Percentiles rank a stretch among this genome's conserved stretches.
Evolutionary conservation across 1,284 basidiomycete species (phyloP).

Genomic region (Trichosporon ovoides): DNA sequence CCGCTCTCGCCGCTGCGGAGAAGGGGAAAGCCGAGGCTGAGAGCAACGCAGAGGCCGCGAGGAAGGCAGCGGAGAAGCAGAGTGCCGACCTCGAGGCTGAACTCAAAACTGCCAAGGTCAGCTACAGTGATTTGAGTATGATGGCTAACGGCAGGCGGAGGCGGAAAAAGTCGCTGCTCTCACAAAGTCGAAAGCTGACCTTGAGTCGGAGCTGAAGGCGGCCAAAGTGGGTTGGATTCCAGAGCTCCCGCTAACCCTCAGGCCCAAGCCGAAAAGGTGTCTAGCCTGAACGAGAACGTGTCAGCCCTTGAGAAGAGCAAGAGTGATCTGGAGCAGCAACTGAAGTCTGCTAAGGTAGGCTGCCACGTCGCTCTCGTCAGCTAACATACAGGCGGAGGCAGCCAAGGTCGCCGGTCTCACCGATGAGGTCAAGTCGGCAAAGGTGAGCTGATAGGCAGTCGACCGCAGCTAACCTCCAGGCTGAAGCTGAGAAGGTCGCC

Average conservation of each 20-base stretch:
- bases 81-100: slow-evolving; percentile 26
- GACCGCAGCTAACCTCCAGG: not conserved
- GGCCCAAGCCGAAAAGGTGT: slow-evolving; percentile 9
- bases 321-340: not conserved
- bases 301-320: not conserved
- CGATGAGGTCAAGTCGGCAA: not conserved
- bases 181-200: slow-evolving; percentile 18
- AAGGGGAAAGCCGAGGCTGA: too few relatives aligned
- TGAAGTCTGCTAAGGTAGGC: not conserved
- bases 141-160: not conserved
- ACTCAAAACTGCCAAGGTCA: slow-evolving; percentile 23
- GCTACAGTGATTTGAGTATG: not conserved
- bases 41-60: not conserved
- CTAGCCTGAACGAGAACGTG: not conserved
- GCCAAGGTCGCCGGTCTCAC: not conserved
- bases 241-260: not conserved
- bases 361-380: not conserved
- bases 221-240: slow-evolving; percentile 15
- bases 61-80: slow-evolving; percentile 18
- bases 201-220: slow-evolving; percentile 26
- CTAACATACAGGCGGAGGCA: not conserved
- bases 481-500: not conserved
- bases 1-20: slow-evolving; percentile 26
- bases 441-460: not conserved
- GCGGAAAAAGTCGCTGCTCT: not conserved